Base-by-base conservation (phyloP, 148 eudicot genomes). In the Nepenthes mirabilis region DNA sequence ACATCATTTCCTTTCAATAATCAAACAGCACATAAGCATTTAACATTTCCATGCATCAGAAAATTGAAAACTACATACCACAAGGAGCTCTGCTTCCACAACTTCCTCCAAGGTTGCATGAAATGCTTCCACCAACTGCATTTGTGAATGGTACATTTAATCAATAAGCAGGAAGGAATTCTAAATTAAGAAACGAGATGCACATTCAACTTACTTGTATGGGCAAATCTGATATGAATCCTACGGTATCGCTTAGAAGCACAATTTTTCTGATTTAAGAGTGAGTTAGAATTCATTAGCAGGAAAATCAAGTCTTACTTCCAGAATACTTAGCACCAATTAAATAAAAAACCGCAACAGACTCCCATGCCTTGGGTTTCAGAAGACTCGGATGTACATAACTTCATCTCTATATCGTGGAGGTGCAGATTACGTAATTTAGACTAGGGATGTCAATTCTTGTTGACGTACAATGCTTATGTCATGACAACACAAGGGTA, bases 31-130 rank as follows among this genome's bases (percentile, higher is more conserved):
- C 14, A 4, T 52, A 5, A 52, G 55, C 8, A 1, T 40, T 8
- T 8, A 4, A 40, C 45, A 40, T 40, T 40, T 40, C 4, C 45
- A 55, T 3, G 5, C 8, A 56, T 33, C 59, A 8, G 59, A 3
- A 6, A 36, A 2, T 9, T 33, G 36, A 37, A 13, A 11, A 9
- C 47, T 55, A 51, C 77, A 59, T 77, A 86, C 98, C 98, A 93
- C 95, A 53, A 93, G 91, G 69, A 93, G 79, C 63, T 93, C 98
- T 69, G 98, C 96, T 72, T 88, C 96, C 48, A 76, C 88, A 68
- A 93, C 98, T 83, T 88, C 96, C 78, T 93, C 96, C 83, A 93
- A 73, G 60, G 98, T 93, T 55, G 98, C 96, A 75, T 88, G 91
- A 75, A 93, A 93, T 57, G 98, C 96, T 76, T 93, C 96, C 54